phyloP scores from a whole-genome alignment of 805 yeast species.

The Naumovozyma baii region DNA sequence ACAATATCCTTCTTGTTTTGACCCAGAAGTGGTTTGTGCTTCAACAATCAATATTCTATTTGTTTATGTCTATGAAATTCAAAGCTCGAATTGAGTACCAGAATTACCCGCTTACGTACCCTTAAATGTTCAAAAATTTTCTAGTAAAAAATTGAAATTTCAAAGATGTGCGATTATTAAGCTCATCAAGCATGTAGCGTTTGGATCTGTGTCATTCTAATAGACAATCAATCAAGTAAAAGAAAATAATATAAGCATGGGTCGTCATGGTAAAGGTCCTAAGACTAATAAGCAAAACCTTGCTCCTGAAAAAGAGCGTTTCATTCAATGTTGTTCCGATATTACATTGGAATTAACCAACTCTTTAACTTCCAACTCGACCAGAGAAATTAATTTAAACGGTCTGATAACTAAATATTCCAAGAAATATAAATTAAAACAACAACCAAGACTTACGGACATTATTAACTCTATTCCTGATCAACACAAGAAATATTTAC shows the following conservation, averaged over 20 bases:
- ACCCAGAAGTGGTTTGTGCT: no score
- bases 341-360: constrained; percentile 78
- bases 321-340: constrained; percentile 86
- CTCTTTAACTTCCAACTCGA: constrained; percentile 50
- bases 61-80: no score
- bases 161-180: not conserved
- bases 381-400: constrained; percentile 59
- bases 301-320: constrained; percentile 88
- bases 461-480: constrained; percentile 93
- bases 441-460: constrained; percentile 91
- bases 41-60: no score
- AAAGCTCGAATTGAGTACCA: no score
- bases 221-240: not conserved
- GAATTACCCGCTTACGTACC: not conserved
- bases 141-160: not conserved
- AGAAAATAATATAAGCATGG: constrained; percentile 16
- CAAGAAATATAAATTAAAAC: constrained; percentile 81
- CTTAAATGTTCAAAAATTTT: not conserved
- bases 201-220: no score
- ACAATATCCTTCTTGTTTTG: no score
- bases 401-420: constrained; percentile 80
- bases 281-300: constrained; percentile 48
- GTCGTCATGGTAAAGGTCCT: constrained; percentile 32
- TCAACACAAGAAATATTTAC: constrained; percentile 79
- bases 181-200: no score